phyloP scores from a whole-genome alignment of 1,284 basidiomycete species.

The Mycena citricolor region DNA sequence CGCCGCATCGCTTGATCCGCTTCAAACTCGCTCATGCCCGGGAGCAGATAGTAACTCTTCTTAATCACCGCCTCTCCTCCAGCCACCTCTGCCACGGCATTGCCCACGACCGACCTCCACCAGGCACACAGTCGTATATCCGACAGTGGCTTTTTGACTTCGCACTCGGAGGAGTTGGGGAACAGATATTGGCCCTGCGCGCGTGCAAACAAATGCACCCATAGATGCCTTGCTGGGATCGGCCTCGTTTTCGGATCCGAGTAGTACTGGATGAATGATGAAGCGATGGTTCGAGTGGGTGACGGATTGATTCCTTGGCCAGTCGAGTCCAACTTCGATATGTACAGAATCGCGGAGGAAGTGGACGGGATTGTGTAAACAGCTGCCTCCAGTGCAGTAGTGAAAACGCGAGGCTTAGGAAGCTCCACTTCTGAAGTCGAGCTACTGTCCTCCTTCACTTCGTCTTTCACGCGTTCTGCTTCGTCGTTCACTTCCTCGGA shows the following conservation, averaged over 20 bases:
- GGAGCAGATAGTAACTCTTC: slow-evolving; percentile 71
- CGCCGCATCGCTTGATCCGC: slow-evolving; percentile 60
- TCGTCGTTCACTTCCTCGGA: slow-evolving; percentile 52
- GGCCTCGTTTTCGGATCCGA: slow-evolving; percentile 66
- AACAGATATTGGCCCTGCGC: slow-evolving; percentile 93
- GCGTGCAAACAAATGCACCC: slow-evolving; percentile 90
- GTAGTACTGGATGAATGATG: slow-evolving; percentile 69
- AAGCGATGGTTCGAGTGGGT: slow-evolving; percentile 69
- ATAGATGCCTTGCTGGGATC: slow-evolving; percentile 52
- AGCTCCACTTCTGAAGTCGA: no score
- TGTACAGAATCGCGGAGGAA: slow-evolving; percentile 77
- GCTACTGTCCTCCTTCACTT: no score
- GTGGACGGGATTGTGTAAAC: slow-evolving; percentile 77
- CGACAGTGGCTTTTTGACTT: slow-evolving; percentile 73
- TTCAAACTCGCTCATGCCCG: slow-evolving; percentile 72
- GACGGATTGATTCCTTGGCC: slow-evolving; percentile 67
- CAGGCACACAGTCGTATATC: slow-evolving; percentile 86
- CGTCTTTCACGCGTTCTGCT: no score
- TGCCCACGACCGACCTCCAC: slow-evolving; percentile 81
- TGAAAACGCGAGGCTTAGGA: slow-evolving; percentile 63
- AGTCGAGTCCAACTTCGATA: slow-evolving; percentile 93
- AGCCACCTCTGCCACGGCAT: slow-evolving; percentile 33
- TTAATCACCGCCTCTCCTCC: slow-evolving; percentile 32
- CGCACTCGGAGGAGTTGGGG: slow-evolving; percentile 80
- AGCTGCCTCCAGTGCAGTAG: slow-evolving; percentile 80